Base-by-base conservation (phyloP, 768 basidiomycete species). In the Tylopilus plumbeoviolaceoides region DNA sequence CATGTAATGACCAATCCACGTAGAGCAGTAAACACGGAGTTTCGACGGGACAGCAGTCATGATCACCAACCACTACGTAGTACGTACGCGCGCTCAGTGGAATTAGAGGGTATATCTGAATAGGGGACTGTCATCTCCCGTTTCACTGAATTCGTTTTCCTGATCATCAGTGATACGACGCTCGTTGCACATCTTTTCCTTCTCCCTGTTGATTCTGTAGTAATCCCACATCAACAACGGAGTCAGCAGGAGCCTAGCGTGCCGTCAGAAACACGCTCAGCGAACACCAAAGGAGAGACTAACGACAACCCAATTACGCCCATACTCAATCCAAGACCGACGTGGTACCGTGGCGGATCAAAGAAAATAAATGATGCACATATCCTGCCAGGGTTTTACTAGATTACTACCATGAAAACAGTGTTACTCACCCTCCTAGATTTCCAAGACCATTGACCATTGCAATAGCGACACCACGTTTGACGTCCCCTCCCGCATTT, bases 381-480 rank as follows among this genome's bases (percentile, higher is more conserved):
- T 54, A 75, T 67, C 36, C 74, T 76, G 44, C 12, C 8, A 45
- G n/a, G 15, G 15, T 49, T 39, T 21, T 7, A 17, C 14, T 31
- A 58, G 38, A 20, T 39, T 0, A 36, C 8, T 27, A 14, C 23
- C 38, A 42, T 11, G n/a, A 36, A 28, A 40, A n/a, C 38, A 69
- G 71, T 12, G 66, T 4, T 10, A 55, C 68, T 44, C 44, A 76
- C 59, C 80, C 81, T 54, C 81, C 81, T 15, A 83, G 61, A 56
- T 82, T 84, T n/a, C 78, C 81, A 40, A 80, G 50, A 12, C 78
- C 78, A 35, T 76, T 75, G 12, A 82, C 71, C 70, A 80, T 72
- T 4, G 77, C 83, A 27, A 83, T 60, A 0, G 74, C 72, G 8
- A 78, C 72, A 42, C 72, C 78, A 44, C 75, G 73, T 55, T 78